These are phyloP conservation scores for Aschersonia sp. DNA, from an alignment of 2,329 filamentous ascomycete genomes.

Conservation along the genomic window DNA sequence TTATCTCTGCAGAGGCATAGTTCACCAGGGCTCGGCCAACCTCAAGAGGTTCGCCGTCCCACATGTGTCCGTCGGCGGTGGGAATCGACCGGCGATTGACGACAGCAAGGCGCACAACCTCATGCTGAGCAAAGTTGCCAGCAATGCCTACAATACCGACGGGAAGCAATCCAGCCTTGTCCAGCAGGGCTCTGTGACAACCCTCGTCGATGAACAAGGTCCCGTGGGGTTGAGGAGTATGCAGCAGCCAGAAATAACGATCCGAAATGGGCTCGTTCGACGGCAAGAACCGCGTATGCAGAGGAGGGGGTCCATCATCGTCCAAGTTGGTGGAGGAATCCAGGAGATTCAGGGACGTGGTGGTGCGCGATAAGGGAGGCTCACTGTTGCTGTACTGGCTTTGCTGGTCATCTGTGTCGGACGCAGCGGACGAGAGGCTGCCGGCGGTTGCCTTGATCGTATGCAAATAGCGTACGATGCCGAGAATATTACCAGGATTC, in stretches of 20 bases:
- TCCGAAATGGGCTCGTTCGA: conserved; percentile 76
- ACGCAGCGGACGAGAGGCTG: conserved; percentile 2
- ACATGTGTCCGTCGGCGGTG: conserved; percentile 27
- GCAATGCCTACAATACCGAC: conserved; percentile 86
- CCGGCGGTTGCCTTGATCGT: conserved; percentile 6
- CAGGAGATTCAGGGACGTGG: conserved; percentile 24
- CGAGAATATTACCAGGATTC: conserved; percentile 81
- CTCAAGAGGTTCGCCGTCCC: conserved; percentile 45
- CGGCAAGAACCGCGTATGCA: conserved; percentile 89
- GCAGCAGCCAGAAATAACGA: conserved; percentile 92
- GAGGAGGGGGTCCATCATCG: conserved; percentile 24
- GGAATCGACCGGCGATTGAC: conserved; percentile 43
- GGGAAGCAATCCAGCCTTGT: conserved; percentile 78
- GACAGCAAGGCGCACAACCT: conserved; percentile 77
- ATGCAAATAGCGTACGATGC: conserved; percentile 74
- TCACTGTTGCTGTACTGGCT: conserved; percentile 4
- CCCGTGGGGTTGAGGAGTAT: conserved; percentile 81
- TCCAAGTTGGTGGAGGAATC: conserved; percentile 9
- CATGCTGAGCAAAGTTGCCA: conserved; percentile 79
- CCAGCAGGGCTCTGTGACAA: conserved; percentile 63
- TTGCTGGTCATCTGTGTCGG: conserved; percentile 9
- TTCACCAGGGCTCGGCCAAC: conserved; percentile 86
- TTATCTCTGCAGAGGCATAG: conserved; percentile 77
- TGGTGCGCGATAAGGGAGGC: conserved; percentile 21
- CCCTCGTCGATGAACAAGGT: conserved; percentile 89